Base-by-base conservation (phyloP, 1,284 basidiomycete genomes). In the Leccinum pachyderme region DNA sequence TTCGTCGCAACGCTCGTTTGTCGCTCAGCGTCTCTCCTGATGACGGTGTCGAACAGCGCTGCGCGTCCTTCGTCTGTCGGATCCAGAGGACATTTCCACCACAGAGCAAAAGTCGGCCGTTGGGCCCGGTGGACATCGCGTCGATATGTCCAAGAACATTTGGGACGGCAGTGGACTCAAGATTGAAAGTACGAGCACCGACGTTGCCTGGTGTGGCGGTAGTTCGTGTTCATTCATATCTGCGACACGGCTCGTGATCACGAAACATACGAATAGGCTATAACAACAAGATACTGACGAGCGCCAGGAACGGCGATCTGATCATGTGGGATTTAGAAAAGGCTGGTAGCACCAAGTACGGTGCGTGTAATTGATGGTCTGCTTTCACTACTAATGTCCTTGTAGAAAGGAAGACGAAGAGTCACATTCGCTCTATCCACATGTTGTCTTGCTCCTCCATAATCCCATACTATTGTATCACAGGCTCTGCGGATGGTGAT, bases 281-380 rank as follows among this genome's bases (percentile, higher is more conserved):
- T 71, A 84, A 78, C 63, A 85, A 83, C 67, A 94, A 93, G 73
- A 83, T 95, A 52, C 72, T 93, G 33, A 93, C 91, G 1, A 91
- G 91, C 58, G 88, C 88, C 4, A 78, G 87, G 7, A 91, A 89
- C 60, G 92, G 92, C 1, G 91, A 93, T 60, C 80, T 94, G 43
- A 85, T 93, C 51, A 81, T 93, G 74, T 94, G 91, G 84, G 92
- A 94, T 68, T 65, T 93, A 24, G 82, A 86, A 61, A 89, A 86
- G 68, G 73, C 79, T 43, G 84, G 86, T 2, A 67, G 75, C 1
- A 80, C 79, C 45, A 93, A 90, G 72, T 85, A 85, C 59, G 91
- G 91, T 93, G 63, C 55, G 75, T 69, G 49, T 54, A 50, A 18
- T 44, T 37, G 39, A 28, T 15, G 5, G 39, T 51, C 56, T 58